Conservation (phyloP, 495 filamentous ascomycete species). For the Aspergillus bridgeri region DNA sequence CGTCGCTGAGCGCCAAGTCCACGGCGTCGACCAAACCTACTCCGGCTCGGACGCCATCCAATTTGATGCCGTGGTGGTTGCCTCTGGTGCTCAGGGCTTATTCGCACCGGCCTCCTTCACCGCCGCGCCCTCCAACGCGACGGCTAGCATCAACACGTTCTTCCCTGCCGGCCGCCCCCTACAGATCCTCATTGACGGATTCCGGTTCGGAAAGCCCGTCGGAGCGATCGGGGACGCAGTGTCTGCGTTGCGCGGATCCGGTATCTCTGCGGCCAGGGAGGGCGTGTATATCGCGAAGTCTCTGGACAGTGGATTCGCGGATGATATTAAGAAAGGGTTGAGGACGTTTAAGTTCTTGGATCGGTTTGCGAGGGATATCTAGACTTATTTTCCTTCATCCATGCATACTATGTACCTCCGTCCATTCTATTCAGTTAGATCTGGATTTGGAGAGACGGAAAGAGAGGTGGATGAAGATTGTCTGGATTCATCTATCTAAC, state of each 20-base stretch:
- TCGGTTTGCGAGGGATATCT: slow-evolving; percentile 36
- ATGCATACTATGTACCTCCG: neutral
- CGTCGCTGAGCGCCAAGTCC: slow-evolving; percentile 57
- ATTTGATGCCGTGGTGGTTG: slow-evolving; percentile 68
- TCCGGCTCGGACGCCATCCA: slow-evolving; percentile 63
- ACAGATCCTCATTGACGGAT: slow-evolving; percentile 64
- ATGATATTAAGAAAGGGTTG: slow-evolving; percentile 55
- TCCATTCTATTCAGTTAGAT: neutral
- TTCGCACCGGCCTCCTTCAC: slow-evolving; percentile 37
- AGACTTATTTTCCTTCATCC: neutral
- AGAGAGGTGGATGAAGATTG: too few species aligned
- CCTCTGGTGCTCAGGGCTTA: slow-evolving; percentile 52
- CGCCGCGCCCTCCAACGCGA: slow-evolving; percentile 14
- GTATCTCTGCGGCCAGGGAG: slow-evolving; percentile 31
- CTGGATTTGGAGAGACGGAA: too few species aligned
- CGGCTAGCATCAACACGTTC: slow-evolving; percentile 41
- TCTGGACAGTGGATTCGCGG: slow-evolving; percentile 36
- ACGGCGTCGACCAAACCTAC: slow-evolving; percentile 66
- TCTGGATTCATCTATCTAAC: too few species aligned
- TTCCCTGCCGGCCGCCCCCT: slow-evolving; percentile 61
- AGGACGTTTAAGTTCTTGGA: slow-evolving; percentile 62
- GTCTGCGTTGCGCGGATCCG: slow-evolving; percentile 40
- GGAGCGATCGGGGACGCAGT: slow-evolving; percentile 52
- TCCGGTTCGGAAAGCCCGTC: slow-evolving; percentile 71
- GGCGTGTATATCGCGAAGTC: slow-evolving; percentile 51